These are phyloP conservation scores for Pseudonectria foliicola DNA, from an alignment of 2,329 filamentous ascomycete species.

Conservation along the genomic window DNA sequence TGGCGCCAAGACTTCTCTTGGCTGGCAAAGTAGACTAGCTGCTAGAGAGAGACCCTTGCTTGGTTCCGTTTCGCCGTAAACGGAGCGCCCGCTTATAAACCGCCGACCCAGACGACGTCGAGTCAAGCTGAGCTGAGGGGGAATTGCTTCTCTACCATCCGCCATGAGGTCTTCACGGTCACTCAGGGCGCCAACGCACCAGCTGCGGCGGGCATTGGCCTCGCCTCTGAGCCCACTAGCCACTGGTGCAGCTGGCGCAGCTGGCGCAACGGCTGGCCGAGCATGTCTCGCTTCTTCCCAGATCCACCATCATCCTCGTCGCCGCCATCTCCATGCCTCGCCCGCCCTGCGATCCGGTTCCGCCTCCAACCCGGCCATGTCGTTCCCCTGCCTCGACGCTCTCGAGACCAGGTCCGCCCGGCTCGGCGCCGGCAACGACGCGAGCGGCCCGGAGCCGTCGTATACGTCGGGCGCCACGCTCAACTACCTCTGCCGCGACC, in stretches of 20 bases:
- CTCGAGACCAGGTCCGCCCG: conserved; percentile 71
- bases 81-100: conserved; percentile 13
- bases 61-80: background rate
- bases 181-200: conserved; percentile 13
- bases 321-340: conserved; percentile 17
- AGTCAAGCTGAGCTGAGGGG: too few relatives aligned
- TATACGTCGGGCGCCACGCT: conserved; percentile 88
- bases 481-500: conserved; percentile 64
- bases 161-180: conserved; percentile 18
- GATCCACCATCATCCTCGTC: too few relatives aligned
- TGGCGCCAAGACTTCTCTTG: too few relatives aligned
- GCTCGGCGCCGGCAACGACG: conserved; percentile 46
- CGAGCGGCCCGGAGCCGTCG: conserved; percentile 81
- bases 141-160: conserved; percentile 3
- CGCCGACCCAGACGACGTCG: conserved; percentile 1
- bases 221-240: background rate
- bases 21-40: too few relatives aligned
- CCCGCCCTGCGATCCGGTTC: conserved; percentile 20
- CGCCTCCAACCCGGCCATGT: conserved; percentile 75
- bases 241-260: too few relatives aligned
- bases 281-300: too few relatives aligned
- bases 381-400: conserved; percentile 84
- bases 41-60: background rate
- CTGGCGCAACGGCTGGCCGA: too few relatives aligned
- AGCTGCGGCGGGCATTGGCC: conserved; percentile 8